Percentiles rank a stretch among this genome's conserved stretches.
Evolutionary conservation across 2,329 filamentous ascomycete species (phyloP).

Genomic region (Aureobasidium namibiae): DNA sequence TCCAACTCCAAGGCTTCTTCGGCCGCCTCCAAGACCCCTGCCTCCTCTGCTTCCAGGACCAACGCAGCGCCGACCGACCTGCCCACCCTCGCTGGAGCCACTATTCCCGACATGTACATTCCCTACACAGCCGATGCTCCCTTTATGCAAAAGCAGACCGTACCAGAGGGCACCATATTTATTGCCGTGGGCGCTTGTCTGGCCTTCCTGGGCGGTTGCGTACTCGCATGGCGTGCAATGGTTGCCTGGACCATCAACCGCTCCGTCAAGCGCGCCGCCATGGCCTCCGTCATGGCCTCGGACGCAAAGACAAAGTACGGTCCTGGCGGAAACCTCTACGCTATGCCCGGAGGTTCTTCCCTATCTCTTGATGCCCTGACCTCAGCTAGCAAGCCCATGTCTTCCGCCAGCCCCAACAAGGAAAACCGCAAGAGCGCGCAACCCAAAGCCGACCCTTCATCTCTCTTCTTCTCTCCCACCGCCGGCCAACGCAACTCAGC

Average conservation of each 20-base stretch:
- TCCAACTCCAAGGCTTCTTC: neutral
- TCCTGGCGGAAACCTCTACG: conserved; percentile 55
- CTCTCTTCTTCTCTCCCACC: conserved; percentile 92
- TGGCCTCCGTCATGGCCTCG: conserved; percentile 60
- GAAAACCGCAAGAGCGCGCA: neutral
- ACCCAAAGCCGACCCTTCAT: conserved; percentile 32
- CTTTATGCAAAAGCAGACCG: conserved; percentile 78
- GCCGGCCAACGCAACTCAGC: conserved; percentile 36
- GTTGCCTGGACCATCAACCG: conserved; percentile 88
- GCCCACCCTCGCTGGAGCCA: conserved; percentile 49
- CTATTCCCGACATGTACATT: conserved; percentile 62
- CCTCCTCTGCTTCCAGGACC: neutral
- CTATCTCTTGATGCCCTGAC: conserved; percentile 21
- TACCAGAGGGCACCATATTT: conserved; percentile 92
- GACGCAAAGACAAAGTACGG: conserved; percentile 50
- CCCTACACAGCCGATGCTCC: conserved; percentile 78
- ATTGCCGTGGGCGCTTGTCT: conserved; percentile 87
- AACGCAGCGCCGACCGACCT: conserved; percentile 30
- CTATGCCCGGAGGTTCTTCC: conserved; percentile 43
- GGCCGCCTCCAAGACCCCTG: neutral
- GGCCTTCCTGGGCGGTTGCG: conserved; percentile 70
- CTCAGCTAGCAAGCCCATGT: neutral
- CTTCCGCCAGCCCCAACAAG: neutral
- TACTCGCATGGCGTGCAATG: conserved; percentile 80
- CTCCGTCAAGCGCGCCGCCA: conserved; percentile 78